Base-by-base conservation (phyloP, 2,329 filamentous ascomycete species). In the Verticillium zaregamsianum region DNA sequence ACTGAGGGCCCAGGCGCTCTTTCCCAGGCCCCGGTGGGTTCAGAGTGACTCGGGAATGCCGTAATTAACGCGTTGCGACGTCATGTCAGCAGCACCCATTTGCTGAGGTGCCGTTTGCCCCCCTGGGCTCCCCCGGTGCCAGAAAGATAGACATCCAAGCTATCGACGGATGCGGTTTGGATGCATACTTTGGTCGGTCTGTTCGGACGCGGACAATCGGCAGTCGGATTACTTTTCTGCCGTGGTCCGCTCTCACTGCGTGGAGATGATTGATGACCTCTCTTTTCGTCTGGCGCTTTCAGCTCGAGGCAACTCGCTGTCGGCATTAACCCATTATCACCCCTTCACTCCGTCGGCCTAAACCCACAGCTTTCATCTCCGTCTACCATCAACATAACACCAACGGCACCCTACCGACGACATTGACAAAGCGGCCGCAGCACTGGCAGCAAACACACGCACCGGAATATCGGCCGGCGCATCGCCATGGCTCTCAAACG, bases 401-500 rank as follows among this genome's bases (percentile, higher is more conserved):
- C 37, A 2, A 40, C 45, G 14, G 20, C 45, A 52, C 9, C 20
- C n/a, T 52, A 12, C 37, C 33, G 9, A 35, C 33, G 11, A 7
- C 33, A 35, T 14, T 35, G 9, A 40, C 37, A 40, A 40, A 17
- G 14, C 4, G 6, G 6, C 15, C 7, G 6, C 14, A 15, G 37
- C n/a, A 12, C 20, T 9, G 45, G 45, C 20, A 52, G 8, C 9
- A 11, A n/a, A 52, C 45, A 52, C 3, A 4, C n/a, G 7, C 45
- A 20, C 45, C 11, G 20, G 9, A 8, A 23, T 9, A 12, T 20
- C 8, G 7, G 45, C 45, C 20, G 45, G 7, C 59, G 20, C 11
- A 23, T 25, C 35, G 57, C 17, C n/a, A 72, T 72, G 71, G 68
- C 68, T 4, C 69, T 72, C 62, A 67, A 62, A 54, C 71, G 69